phyloP scores from a whole-genome alignment of 225 moss, liverwort and hornwort species.

The Rhytidiadelphus loreus region DNA sequence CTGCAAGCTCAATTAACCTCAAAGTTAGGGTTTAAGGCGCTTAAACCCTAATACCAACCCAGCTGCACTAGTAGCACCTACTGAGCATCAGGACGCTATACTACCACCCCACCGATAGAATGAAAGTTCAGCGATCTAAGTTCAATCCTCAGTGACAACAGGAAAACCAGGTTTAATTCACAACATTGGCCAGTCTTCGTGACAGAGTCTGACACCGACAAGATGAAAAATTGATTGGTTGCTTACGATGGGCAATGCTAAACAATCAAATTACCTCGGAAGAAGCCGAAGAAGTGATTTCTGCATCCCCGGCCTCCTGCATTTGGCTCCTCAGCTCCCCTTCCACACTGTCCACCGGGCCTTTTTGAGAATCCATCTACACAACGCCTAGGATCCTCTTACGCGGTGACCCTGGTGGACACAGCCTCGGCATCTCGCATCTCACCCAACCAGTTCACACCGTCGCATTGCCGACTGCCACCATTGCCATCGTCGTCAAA shows the following conservation, averaged over 20 bases:
- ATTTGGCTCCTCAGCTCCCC: constrained; percentile 5
- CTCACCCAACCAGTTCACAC: neutral
- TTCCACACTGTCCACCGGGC: constrained; percentile 1
- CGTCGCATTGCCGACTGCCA: neutral
- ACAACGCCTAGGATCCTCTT: neutral
- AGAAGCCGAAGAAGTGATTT: constrained; percentile 13
- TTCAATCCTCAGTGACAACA: neutral
- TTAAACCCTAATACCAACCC: neutral
- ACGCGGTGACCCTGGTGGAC: neutral
- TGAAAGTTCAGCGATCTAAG: neutral
- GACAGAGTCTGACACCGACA: neutral
- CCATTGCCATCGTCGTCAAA: neutral
- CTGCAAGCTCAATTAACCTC: neutral
- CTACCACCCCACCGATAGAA: neutral
- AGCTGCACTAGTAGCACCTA: neutral
- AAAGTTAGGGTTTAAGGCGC: neutral
- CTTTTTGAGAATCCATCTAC: constrained; percentile 19
- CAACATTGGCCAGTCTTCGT: neutral
- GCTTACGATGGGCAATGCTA: neutral
- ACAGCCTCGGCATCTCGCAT: constrained; percentile 2
- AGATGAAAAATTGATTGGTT: neutral
- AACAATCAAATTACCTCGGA: constrained; percentile 16
- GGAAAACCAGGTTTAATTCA: neutral
- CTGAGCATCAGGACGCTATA: neutral
- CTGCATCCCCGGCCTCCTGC: neutral